Evolutionary conservation across 2,329 filamentous ascomycete genomes (phyloP), one percentile per base, ranked within the genome.

Genomic region (Aureobasidium mangrovei): DNA sequence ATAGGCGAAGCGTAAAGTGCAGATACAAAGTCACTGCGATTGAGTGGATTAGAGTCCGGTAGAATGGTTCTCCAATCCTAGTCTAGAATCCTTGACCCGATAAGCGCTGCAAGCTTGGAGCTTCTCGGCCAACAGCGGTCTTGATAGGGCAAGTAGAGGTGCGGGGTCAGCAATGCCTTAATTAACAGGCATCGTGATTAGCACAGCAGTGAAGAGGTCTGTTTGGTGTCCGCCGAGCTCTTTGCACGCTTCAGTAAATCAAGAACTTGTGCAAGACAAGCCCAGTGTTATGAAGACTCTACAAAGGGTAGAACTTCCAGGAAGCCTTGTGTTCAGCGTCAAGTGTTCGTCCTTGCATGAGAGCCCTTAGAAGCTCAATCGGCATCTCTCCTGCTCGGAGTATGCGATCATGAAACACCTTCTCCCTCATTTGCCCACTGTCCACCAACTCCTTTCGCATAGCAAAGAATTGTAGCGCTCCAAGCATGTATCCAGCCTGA

Each of bases 401-500:
- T 2, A 82, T 69, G 2, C 63, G 60, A 61, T 83, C 78, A 60
- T 83, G 78, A 48, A 82, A 82, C 43, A 72, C 65, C 63, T 77
- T 81, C 63, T 82, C 79, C 0, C 60, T 60, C 58, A 76, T 66
- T 31, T 59, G 47, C 0, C 68, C 70, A 1, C 49, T 57, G 0
- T 66, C 66, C 2, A 82, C 60, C 1, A 75, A 64, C 63, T 82
- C 78, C 9, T 71, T 66, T 2, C 79, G 67, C 56, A 83, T 61
- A 4, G 69, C 66, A 61, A 75, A 74, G 7, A 83, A 61, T 62
- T 83, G 80, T 60, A 83, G 63, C 0, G 79, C 79, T 0, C 80
- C 80, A 1, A 82, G 66, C 73, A 82, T 77, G 61, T 83, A 83
- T 0, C 75, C 79, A 0, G 76, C 77, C 63, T 83, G 80, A 58